Percentiles rank a stretch among this genome's conserved stretches.
Evolutionary conservation across 192 early-diverging fungal species (phyloP).

Genomic region (Linnemannia zychae): DNA sequence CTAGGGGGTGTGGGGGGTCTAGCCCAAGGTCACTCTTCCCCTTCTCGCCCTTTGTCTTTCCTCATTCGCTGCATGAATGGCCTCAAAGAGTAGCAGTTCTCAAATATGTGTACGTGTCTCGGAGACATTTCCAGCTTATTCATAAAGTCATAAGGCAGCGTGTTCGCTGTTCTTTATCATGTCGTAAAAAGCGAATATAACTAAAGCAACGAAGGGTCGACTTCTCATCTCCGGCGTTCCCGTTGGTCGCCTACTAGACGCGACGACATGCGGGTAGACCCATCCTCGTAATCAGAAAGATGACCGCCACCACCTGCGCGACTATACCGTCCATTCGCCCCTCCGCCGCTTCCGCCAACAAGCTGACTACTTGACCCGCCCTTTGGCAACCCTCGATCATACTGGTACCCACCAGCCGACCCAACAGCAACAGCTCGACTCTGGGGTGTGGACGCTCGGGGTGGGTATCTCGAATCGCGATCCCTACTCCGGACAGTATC

Average conservation of each 20-base stretch:
- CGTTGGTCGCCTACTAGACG: constrained; percentile 24
- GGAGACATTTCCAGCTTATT: too few relatives aligned
- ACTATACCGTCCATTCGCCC: constrained; percentile 19
- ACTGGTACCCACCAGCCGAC: neutral
- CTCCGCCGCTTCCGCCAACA: neutral
- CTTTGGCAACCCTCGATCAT: neutral
- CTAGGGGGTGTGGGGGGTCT: too few relatives aligned
- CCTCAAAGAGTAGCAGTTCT: too few relatives aligned
- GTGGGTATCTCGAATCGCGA: constrained; percentile 37
- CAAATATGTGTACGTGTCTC: too few relatives aligned
- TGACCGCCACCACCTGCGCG: constrained; percentile 10
- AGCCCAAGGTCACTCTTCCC: too few relatives aligned
- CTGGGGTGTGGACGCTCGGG: constrained; percentile 35
- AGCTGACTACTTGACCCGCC: constrained; percentile 10
- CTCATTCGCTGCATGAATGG: too few relatives aligned
- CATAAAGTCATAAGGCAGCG: too few relatives aligned
- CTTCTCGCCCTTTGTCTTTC: too few relatives aligned
- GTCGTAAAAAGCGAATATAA: too few relatives aligned
- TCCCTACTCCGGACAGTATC: constrained; percentile 15
- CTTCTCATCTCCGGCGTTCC: constrained; percentile 28
- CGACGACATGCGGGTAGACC: constrained; percentile 5
- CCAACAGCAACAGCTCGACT: constrained; percentile 26
- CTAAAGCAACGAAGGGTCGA: too few relatives aligned
- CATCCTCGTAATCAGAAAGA: constrained; percentile 36
- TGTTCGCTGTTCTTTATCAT: too few relatives aligned